Evolutionary conservation across 768 basidiomycete genomes (phyloP), one percentile per base, ranked within the genome.

Genomic region (Suillus subalutaceus): DNA sequence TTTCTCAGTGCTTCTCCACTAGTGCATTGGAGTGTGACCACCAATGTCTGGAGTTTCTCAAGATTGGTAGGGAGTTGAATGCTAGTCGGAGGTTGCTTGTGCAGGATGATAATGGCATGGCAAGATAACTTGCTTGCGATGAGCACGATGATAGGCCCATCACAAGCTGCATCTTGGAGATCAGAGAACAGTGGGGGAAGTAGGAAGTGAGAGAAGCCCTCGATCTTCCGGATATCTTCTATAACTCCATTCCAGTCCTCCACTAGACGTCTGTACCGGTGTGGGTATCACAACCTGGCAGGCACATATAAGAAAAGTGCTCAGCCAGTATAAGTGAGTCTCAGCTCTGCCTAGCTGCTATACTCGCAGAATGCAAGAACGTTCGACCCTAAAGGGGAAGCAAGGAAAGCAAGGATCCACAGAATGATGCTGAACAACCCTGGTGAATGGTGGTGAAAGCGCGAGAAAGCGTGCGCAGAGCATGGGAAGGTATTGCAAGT

Each of bases 161-260:
- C 55, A n/a, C 37, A 40, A 60, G 63, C 63, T 41, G 66, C 69
- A 3, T 23, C 50, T 15, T 32, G 61, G 10, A 71, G 56, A n/a
- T 59, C 63, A 0, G 50, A n/a, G 56, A 67, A 69, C 8, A 66
- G 64, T 4, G 59, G 40, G 3, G 70, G 63, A 16, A 60, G 61
- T 5, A 72, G 50, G 50, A 72, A 71, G 12, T 65, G 48, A 5
- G 53, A 55, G 65, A 72, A 71, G 2, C 70, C 71, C 30, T 60
- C 63, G 6, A 69, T 18, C 6, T 53, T 41, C 26, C 72, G 62
- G 37, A 71, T 70, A 13, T 69, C 43, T 16, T 10, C 40, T 35
- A 72, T 62, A 30, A 60, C 38, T 15, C 48, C 46, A 15, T 69
- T 69, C 69, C 71, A 71, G 16, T 71, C 48, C 20, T 57, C 30